Base-by-base conservation (phyloP, 768 basidiomycete genomes). In the Tylopilus cervinicoccineus region DNA sequence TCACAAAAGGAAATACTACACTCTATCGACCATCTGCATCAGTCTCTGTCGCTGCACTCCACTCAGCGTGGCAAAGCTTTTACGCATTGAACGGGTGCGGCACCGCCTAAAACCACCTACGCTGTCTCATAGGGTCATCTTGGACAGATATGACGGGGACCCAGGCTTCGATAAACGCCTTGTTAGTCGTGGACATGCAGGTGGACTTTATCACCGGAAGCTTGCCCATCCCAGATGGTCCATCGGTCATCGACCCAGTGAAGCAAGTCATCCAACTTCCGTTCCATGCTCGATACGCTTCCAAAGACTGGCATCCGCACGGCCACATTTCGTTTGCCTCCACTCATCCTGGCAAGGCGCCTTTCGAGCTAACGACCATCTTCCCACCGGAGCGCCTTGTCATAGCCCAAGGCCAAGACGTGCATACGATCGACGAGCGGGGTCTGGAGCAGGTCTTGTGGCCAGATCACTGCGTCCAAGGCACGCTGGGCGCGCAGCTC, bases 181-280 rank as follows among this genome's bases (percentile, higher is more conserved):
- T 91, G 19, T 59, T 90, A 43, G 76, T 91, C 46, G 71, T 92
- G 31, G 90, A 93, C 61, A 76, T 89, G 65, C 91, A 94, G 63
- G 78, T 88, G 60, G 91, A 94, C 64, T 94, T 94, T 58, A 77
- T 91, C 23, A 64, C 69, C 17, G 91, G 90, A 3, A 76, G 82
- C 6, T 78, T 94, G 31, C 82, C 88, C 3, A 87, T 90, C 12
- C 70, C 78, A 2, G 74, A 72, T 17, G 90, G 80, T 0, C 69
- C 74, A 26, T 68, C 71, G 5, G 81, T 90, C 47, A 66, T 92
- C 43, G 71, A 74, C 0, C 61, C 67, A 8, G 73, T 90, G 39
- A 76, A 81, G 55, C 59, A 60, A n/a, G 73, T 91, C 33, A 73
- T 92, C 43, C 58, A 72, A 6, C 68, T 78, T 17, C 79, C 80